These are phyloP conservation scores for Proliferodiscus dingleyae DNA, from an alignment of 2,329 filamentous ascomycete species.

Conservation along the genomic window DNA sequence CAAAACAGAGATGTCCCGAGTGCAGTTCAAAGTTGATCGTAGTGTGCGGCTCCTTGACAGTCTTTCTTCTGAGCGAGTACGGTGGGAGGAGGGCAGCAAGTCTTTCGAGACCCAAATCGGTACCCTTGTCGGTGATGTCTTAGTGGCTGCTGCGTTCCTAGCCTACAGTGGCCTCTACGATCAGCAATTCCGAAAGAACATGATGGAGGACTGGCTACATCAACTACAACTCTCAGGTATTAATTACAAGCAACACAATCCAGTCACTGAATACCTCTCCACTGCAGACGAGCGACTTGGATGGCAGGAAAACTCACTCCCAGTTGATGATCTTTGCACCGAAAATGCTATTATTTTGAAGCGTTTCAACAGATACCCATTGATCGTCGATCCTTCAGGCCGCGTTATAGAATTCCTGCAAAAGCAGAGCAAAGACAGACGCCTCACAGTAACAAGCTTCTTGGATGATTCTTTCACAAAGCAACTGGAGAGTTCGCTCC, in stretches of 20 bases:
- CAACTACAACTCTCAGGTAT: conserved; percentile 92
- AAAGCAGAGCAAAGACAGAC: conserved; percentile 88
- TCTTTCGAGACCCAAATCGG: conserved; percentile 98
- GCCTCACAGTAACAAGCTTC: conserved; percentile 95
- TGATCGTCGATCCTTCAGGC: conserved; percentile 97
- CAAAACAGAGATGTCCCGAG: conserved; percentile 92
- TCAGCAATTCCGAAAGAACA: conserved; percentile 94
- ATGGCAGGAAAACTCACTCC: conserved; percentile 91
- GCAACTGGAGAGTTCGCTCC: conserved; percentile 91
- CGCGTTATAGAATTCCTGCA: conserved; percentile 92
- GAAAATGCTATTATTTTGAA: conserved; percentile 98
- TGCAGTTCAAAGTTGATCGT: conserved; percentile 96
- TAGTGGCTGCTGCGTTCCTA: conserved; percentile 94
- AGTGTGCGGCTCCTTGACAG: conserved; percentile 93
- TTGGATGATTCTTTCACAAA: conserved; percentile 97
- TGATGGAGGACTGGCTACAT: conserved; percentile 96
- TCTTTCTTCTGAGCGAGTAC: conserved; percentile 83
- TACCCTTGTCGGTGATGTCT: conserved; percentile 90
- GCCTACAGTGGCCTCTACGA: conserved; percentile 97
- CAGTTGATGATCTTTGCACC: conserved; percentile 95
- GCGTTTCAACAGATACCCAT: conserved; percentile 95
- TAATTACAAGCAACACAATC: conserved; percentile 87
- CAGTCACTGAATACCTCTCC: conserved; percentile 92
- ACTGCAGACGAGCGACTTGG: conserved; percentile 90
- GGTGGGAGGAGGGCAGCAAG: conserved; percentile 96